phyloP scores from a whole-genome alignment of 2,329 filamentous ascomycete species.

The Sporothrix protearum region DNA sequence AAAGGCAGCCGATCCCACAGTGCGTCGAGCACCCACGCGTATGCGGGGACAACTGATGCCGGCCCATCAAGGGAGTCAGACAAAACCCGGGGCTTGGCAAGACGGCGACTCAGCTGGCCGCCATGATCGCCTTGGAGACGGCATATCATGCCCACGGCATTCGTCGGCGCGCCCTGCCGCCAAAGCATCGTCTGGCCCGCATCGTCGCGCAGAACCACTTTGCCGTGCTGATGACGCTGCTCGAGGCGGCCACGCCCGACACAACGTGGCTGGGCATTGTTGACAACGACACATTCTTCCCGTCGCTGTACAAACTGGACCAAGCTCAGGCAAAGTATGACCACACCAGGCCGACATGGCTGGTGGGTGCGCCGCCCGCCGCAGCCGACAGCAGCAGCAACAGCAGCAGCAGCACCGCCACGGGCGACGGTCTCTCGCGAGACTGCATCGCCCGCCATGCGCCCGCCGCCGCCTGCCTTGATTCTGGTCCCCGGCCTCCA shows the following conservation, averaged over 20 bases:
- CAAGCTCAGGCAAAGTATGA: slow-evolving; percentile 48
- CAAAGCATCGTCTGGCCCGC: slow-evolving; percentile 35
- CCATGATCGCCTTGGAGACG: slow-evolving; percentile 34
- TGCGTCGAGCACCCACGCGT: not conserved
- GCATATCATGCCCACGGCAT: slow-evolving; percentile 36
- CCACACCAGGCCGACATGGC: slow-evolving; percentile 48
- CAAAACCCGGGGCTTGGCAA: not conserved
- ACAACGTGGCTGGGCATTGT: slow-evolving; percentile 56
- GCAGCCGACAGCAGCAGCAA: not conserved
- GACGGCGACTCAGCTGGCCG: not conserved
- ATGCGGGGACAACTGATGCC: not conserved
- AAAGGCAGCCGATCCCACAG: not conserved
- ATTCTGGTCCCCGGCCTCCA: slow-evolving; percentile 53
- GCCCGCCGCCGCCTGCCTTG: slow-evolving; percentile 51
- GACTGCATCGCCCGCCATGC: slow-evolving; percentile 54
- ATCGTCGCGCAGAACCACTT: slow-evolving; percentile 56
- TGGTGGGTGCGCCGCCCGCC: slow-evolving; percentile 34
- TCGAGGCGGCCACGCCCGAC: slow-evolving; percentile 41
- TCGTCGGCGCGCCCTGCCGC: slow-evolving; percentile 28
- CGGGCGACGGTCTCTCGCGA: slow-evolving; percentile 55
- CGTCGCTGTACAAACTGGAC: slow-evolving; percentile 50
- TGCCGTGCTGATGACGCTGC: slow-evolving; percentile 50
- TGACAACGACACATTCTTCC: slow-evolving; percentile 63
- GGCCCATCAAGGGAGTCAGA: not conserved
- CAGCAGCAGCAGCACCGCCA: too few relatives aligned